Evolutionary conservation across 2,329 filamentous ascomycete species (phyloP), one percentile per base, ranked within the genome.

Genomic region (Claviceps monticola): DNA sequence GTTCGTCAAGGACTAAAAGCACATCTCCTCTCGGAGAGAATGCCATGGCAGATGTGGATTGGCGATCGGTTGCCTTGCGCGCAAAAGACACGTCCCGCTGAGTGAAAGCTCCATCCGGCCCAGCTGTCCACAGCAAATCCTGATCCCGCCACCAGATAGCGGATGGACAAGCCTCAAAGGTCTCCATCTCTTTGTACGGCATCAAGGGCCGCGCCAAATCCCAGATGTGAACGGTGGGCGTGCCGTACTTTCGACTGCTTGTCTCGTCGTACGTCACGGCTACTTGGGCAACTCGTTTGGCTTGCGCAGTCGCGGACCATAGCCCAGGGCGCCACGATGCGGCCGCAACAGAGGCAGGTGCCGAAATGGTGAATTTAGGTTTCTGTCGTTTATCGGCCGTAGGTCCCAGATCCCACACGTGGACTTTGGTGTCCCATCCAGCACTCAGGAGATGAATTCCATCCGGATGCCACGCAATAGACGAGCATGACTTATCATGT

Each of bases 401-500:
- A 49, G 69, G 71, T 5, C 78, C 76, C 53, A 84, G 65, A 58
- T 85, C 80, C 82, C 82, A 86, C 5, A 84, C 76, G 58, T 82
- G 73, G 41, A 81, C 76, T 50, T 75, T 76, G 54, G 73, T 74
- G 60, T 86, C 82, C 56, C 75, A 69, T 6, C 81, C 80, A 4
- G 75, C 80, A 56, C 79, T 84, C 48, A 82, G 72, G 11, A 84
- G 66, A 58, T 85, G 80, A n/a, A 75, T 72, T 14, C 82, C 82
- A 59, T 85, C 82, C 0, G 79, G 78, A 57, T 86, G 82, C 82
- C 82, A 86, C 3, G 78, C 74, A 44, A 84, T 77, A 0, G 78
- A 73, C 2, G 75, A 71, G 58, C 78, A 80, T 0, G 76, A 70
- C 55, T 76, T 79, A 52, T 81, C 76, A 59, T 84, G 80, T 0